phyloP scores from a whole-genome alignment of 306 rosid species.

The Gleditsia sinensis region DNA sequence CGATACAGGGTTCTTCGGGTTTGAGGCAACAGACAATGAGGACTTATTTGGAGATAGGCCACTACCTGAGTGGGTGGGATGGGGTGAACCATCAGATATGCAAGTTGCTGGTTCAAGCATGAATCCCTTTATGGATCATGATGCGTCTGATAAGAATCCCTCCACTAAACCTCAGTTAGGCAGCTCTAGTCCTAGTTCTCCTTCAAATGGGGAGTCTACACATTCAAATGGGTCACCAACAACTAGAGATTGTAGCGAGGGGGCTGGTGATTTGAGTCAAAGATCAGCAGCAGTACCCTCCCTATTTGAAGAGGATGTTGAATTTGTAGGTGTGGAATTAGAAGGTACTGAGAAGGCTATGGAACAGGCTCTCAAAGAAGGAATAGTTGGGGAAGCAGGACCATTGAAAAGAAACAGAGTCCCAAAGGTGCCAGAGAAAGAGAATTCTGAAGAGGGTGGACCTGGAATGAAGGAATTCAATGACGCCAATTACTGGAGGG shows the following conservation, averaged over 20 bases:
- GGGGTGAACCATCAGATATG: slow-evolving; percentile 72
- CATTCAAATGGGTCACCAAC: slow-evolving; percentile 69
- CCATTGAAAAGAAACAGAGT: slow-evolving; percentile 69
- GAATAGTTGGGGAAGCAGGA: slow-evolving; percentile 94
- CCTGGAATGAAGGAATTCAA: slow-evolving; percentile 84
- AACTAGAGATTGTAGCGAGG: slow-evolving; percentile 42
- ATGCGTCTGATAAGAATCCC: slow-evolving; percentile 37
- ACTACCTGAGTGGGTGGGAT: slow-evolving; percentile 93
- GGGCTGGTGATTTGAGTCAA: slow-evolving; percentile 47
- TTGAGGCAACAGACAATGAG: slow-evolving; percentile 69
- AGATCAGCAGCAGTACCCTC: slow-evolving; percentile 63
- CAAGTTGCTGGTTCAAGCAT: slow-evolving; percentile 73
- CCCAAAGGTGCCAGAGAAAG: slow-evolving; percentile 66
- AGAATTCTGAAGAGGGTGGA: slow-evolving; percentile 66
- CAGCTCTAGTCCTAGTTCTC: slow-evolving; percentile 40
- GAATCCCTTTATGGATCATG: slow-evolving; percentile 81
- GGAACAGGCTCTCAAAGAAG: slow-evolving; percentile 95
- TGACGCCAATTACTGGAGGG: slow-evolving; percentile 97
- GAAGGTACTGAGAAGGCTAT: slow-evolving; percentile 91
- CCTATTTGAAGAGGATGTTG: slow-evolving; percentile 90
- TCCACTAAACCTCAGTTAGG: slow-evolving; percentile 47
- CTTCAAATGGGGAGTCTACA: slow-evolving; percentile 53
- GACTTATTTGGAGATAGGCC: slow-evolving; percentile 80
- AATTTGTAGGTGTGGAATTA: slow-evolving; percentile 89
- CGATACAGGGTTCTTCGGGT: slow-evolving; percentile 79